Evolutionary conservation across 805 yeast genomes (phyloP).

Genomic region (Pichia cephalocereana): DNA sequence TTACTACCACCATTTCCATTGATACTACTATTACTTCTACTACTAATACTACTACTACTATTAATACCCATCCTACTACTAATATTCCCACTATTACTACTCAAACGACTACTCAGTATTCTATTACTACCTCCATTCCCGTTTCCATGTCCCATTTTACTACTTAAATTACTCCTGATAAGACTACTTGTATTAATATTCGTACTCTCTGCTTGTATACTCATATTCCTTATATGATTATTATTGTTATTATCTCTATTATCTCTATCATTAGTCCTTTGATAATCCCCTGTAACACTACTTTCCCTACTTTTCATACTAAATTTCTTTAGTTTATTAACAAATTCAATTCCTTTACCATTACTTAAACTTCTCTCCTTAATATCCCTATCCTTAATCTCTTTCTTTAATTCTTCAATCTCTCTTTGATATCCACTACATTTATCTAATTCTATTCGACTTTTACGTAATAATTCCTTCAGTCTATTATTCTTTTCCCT

Average conservation of each 20-base stretch:
- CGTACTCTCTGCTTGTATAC: slow-evolving; percentile 3
- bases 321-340: slow-evolving; percentile 1
- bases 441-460: slow-evolving; percentile 4
- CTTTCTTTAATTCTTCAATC: neutral
- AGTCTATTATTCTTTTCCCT: slow-evolving; percentile 1
- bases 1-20: neutral
- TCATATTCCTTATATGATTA: neutral
- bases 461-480: slow-evolving; percentile 4
- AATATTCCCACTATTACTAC: neutral
- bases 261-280: neutral
- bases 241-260: too few species aligned
- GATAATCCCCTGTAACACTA: neutral
- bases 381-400: neutral
- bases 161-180: neutral
- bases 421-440: slow-evolving; percentile 3
- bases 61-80: neutral
- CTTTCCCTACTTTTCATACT: neutral
- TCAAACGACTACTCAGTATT: neutral
- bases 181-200: neutral
- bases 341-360: neutral
- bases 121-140: neutral
- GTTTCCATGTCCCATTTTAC: neutral
- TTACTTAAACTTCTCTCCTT: neutral
- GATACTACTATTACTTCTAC: too few species aligned
- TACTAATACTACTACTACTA: too few species aligned